Evolutionary conservation across 2,329 filamentous ascomycete species (phyloP), one percentile per base, ranked within the genome.

Genomic region (Colletotrichum navitas): DNA sequence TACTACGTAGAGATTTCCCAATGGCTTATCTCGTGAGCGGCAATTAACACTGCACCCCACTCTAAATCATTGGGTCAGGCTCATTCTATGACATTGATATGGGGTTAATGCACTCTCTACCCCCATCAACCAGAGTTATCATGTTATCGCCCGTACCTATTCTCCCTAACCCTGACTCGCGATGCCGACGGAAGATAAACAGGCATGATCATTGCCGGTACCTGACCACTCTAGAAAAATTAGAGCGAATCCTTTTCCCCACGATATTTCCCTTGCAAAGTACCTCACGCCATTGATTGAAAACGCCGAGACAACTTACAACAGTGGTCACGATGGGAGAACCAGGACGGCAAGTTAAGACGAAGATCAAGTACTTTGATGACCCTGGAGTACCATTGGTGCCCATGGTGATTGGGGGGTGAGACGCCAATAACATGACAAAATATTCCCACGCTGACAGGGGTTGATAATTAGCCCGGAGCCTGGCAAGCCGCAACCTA

Each of bases 401-500:
- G n/a, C 70, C 70, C 18, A 71, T 71, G 68, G 21, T 71, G 12
- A 68, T 71, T 29, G 68, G 68, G 59, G 68, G 68, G 68, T 71
- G 54, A 71, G 68, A 39, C 14, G 1, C 12, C 12, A 55, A 18
- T 32, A 2, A 1, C 29, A 32, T 43, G 21, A 12, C 1, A 45
- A 21, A 14, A 29, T 14, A 39, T 7, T 18, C 8, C 39, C 11
- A 60, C 47, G 43, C 68, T 71, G 49, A 71, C 4, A 24, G 10
- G 18, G 16, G 3, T 26, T 6, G 12, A 51, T 43, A 2, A 36
- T 11, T 36, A 68, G 68, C 16, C 68, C 68, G 52, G 56, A 47
- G 14, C 68, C 68, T 1, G 68, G 65, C 56, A 71, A 71, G 45
- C 68, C 68, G 32, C 68, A 71, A 66, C 92, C 90, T 0, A 88